Evolutionary conservation across 2,329 filamentous ascomycete genomes (phyloP).

Genomic region (Cladosporium cucumerinum): DNA sequence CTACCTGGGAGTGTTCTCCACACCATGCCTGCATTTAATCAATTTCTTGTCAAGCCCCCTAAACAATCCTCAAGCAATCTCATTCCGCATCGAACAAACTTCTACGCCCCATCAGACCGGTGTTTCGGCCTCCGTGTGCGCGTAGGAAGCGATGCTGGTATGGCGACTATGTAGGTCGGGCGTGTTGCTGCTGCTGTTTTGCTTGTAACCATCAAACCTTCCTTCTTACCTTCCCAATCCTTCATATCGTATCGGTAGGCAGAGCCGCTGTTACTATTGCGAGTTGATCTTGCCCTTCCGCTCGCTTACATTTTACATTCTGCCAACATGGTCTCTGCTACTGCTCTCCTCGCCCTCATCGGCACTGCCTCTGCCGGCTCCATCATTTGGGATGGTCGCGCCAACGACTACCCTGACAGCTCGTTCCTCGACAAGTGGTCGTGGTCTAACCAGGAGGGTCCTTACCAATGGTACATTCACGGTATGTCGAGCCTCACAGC

Average conservation of each 20-base stretch:
- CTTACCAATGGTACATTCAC: slow-evolving; percentile 76
- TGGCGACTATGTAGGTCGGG: slow-evolving; percentile 1
- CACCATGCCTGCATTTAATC: neutral
- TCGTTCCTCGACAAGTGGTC: slow-evolving; percentile 54
- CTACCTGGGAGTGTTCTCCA: neutral
- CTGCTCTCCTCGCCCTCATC: slow-evolving; percentile 23
- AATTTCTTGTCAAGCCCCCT: neutral
- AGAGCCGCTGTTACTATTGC: slow-evolving; percentile 7
- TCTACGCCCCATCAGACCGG: slow-evolving; percentile 14
- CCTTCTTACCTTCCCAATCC: neutral
- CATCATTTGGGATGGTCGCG: slow-evolving; percentile 63
- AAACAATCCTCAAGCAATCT: slow-evolving; percentile 14
- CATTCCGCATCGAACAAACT: slow-evolving; percentile 2
- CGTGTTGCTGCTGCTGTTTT: slow-evolving; percentile 1
- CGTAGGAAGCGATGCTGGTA: slow-evolving; percentile 8
- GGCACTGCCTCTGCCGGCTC: slow-evolving; percentile 39
- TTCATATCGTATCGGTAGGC: slow-evolving; percentile 11
- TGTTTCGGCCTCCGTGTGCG: slow-evolving; percentile 14
- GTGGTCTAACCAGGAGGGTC: slow-evolving; percentile 65
- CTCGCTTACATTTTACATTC: slow-evolving; percentile 15
- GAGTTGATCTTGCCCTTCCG: slow-evolving; percentile 23
- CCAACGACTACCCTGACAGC: slow-evolving; percentile 57
- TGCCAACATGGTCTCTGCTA: slow-evolving; percentile 21
- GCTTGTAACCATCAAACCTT: slow-evolving; percentile 13
- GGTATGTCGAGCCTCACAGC: slow-evolving; percentile 31